Evolutionary conservation across 2,329 filamentous ascomycete genomes (phyloP).

Genomic region (Claviceps sp.): DNA sequence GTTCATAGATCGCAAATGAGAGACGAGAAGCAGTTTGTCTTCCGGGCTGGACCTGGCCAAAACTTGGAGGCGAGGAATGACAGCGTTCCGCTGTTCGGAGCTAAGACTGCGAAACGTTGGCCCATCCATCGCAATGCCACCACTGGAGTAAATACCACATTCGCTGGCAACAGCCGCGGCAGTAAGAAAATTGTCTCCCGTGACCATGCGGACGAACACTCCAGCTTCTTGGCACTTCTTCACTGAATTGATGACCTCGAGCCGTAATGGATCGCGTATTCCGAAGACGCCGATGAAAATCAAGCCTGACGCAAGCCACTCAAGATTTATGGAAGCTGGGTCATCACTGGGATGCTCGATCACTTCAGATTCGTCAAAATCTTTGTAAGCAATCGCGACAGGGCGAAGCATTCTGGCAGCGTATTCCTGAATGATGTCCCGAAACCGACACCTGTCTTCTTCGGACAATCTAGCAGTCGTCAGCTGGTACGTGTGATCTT

Average conservation of each 20-base stretch:
- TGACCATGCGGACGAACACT: constrained; percentile 53
- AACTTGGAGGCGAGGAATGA: constrained; percentile 51
- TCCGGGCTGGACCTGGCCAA: constrained; percentile 57
- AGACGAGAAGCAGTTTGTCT: constrained; percentile 54
- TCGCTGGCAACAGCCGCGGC: constrained; percentile 30
- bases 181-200: constrained; percentile 33
- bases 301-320: constrained; percentile 32
- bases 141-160: constrained; percentile 36
- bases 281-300: constrained; percentile 39
- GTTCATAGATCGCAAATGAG: constrained; percentile 48
- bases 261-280: constrained; percentile 54
- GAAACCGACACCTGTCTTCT: constrained; percentile 18
- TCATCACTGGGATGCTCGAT: constrained; percentile 34
- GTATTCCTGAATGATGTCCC: constrained; percentile 32
- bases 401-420: constrained; percentile 59
- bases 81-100: constrained; percentile 33
- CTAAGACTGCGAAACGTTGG: constrained; percentile 41
- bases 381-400: constrained; percentile 60
- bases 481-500: constrained; percentile 28
- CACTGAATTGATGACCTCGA: constrained; percentile 48
- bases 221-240: constrained; percentile 48
- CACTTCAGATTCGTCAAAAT: constrained; percentile 56
- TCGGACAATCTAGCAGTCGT: constrained; percentile 16
- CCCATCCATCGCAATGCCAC: constrained; percentile 49
- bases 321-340: constrained; percentile 20